Conservation (phyloP, 169 alveolate species). For the Haemoproteus tartakovskyi region DNA sequence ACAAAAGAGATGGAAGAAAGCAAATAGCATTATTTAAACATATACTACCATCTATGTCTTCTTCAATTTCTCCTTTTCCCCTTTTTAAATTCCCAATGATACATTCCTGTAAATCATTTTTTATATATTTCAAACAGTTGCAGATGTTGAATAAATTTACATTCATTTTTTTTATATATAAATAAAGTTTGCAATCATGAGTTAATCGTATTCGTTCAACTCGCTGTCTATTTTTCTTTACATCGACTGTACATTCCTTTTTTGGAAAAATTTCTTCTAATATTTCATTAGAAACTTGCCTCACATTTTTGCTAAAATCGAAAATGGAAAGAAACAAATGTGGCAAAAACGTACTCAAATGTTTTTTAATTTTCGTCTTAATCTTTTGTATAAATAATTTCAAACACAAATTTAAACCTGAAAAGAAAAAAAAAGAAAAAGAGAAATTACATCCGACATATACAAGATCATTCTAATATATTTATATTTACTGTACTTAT, state of each 20-base stretch:
- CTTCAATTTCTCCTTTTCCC: conserved; percentile 2
- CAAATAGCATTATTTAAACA: conserved; percentile 33
- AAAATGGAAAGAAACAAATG: conserved; percentile 37
- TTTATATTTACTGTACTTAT: too few relatives aligned
- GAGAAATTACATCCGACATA: background rate
- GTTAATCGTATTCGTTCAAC: background rate
- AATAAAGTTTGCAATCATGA: conserved; percentile 10
- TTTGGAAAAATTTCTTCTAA: background rate
- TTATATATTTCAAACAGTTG: conserved; percentile 45
- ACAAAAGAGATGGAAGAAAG: conserved; percentile 30
- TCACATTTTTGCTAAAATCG: conserved; percentile 40
- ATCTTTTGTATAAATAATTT: conserved; percentile 19
- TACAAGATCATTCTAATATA: too few relatives aligned
- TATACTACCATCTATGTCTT: conserved; percentile 16
- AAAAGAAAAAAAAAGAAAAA: background rate
- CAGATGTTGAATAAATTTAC: conserved; percentile 13
- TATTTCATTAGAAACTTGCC: too few relatives aligned
- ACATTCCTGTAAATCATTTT: conserved; percentile 8
- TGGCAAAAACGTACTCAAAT: conserved; percentile 19
- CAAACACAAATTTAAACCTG: conserved; percentile 34
- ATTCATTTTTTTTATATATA: conserved; percentile 15
- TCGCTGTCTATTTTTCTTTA: background rate
- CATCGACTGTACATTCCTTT: background rate
- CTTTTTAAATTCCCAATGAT: conserved; percentile 1
- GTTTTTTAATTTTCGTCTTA: conserved; percentile 32